Percentiles rank a stretch among this genome's conserved stretches.
phyloP scores from a whole-genome alignment of 73 alveolate genomes.

The Vitrella brassicaformis region DNA sequence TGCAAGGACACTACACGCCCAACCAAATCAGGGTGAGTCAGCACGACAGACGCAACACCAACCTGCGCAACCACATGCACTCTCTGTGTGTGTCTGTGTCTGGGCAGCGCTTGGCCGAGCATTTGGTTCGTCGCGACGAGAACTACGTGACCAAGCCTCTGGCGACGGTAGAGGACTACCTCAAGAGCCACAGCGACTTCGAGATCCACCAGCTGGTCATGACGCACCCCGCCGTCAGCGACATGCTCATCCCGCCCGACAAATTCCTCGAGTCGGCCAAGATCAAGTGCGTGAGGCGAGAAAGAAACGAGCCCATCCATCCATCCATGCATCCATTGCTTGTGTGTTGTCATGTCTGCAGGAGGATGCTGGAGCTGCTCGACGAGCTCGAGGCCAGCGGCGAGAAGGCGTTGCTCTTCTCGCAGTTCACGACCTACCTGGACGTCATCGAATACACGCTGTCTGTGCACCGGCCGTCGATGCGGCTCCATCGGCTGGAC shows the following conservation, averaged over 20 bases:
- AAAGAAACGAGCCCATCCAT: too few relatives aligned
- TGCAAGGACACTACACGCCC: background rate
- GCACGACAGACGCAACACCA: too few relatives aligned
- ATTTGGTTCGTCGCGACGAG: background rate
- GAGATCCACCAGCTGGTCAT: background rate
- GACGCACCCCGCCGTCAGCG: background rate
- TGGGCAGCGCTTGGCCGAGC: background rate
- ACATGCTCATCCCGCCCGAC: background rate
- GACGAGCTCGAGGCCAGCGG: conserved; percentile 4
- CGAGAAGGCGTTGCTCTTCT: conserved; percentile 32
- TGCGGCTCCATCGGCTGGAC: conserved; percentile 26
- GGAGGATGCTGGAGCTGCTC: conserved; percentile 3
- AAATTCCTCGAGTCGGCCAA: background rate
- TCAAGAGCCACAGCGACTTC: background rate
- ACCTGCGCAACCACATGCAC: too few relatives aligned
- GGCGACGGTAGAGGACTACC: background rate
- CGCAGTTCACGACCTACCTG: conserved; percentile 27
- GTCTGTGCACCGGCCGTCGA: conserved; percentile 5
- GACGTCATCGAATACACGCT: conserved; percentile 37
- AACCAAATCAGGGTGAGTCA: background rate
- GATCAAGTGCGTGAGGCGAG: background rate
- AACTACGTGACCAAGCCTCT: background rate
- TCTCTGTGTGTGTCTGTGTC: too few relatives aligned
- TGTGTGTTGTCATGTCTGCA: background rate
- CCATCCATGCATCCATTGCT: background rate